Conservation (phyloP, 1,139 yeast genomes). For the Wickerhamiella infanticola region DNA sequence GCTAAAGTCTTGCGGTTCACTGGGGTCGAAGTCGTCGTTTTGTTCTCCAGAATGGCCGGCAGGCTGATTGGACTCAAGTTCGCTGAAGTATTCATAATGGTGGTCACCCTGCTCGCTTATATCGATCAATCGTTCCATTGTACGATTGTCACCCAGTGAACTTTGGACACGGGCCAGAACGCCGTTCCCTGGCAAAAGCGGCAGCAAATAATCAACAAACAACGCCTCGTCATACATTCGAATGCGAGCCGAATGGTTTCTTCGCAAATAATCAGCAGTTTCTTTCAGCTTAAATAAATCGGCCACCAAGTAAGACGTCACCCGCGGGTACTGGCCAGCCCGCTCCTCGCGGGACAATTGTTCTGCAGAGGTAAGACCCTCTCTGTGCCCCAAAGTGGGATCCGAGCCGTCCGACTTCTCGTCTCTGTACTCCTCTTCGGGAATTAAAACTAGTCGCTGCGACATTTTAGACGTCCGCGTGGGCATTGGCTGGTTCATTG, state of each 20-base stretch:
- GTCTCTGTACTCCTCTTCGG: slow-evolving; percentile 23
- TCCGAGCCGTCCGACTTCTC: slow-evolving; percentile 11
- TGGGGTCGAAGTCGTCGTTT: slow-evolving; percentile 40
- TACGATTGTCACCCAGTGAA: slow-evolving; percentile 44
- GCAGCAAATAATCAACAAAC: slow-evolving; percentile 79
- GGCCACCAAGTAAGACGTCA: slow-evolving; percentile 80
- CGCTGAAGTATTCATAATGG: slow-evolving; percentile 80
- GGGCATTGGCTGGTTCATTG: slow-evolving; percentile 50
- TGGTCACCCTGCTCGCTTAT: slow-evolving; percentile 77
- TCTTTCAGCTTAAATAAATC: slow-evolving; percentile 59
- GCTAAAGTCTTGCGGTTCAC: slow-evolving; percentile 51
- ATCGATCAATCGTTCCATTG: slow-evolving; percentile 66
- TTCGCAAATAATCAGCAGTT: slow-evolving; percentile 47
- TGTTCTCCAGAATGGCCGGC: slow-evolving; percentile 11
- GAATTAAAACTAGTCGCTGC: slow-evolving; percentile 73
- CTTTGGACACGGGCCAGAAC: slow-evolving; percentile 76
- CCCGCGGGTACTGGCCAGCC: slow-evolving; percentile 58
- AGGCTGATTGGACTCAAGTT: slow-evolving; percentile 27
- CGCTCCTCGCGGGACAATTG: slow-evolving; percentile 50
- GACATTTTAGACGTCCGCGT: slow-evolving; percentile 77
- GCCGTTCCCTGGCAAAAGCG: slow-evolving; percentile 63
- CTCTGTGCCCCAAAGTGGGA: slow-evolving; percentile 14
- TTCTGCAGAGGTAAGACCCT: slow-evolving; percentile 48
- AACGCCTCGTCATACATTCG: slow-evolving; percentile 80
- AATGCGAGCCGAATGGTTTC: slow-evolving; percentile 70